phyloP scores from a whole-genome alignment of 176 grass and related monocot species.

The Echinochloa phyllopogon region DNA sequence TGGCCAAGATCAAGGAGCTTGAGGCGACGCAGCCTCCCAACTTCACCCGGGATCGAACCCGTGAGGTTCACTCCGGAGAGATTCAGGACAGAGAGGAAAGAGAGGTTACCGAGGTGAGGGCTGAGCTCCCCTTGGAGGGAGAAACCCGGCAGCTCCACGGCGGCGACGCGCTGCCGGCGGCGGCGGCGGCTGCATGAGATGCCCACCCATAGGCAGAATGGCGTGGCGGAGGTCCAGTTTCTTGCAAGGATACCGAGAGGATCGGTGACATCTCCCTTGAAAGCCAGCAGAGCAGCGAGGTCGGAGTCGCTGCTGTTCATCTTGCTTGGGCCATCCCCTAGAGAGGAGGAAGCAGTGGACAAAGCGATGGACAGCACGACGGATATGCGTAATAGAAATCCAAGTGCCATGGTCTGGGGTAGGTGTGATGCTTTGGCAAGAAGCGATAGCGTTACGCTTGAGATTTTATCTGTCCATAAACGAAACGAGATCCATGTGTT shows the following conservation, averaged over 20 bases:
- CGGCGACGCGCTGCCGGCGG: neutral
- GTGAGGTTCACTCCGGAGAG: too few relatives aligned
- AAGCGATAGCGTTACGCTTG: too few relatives aligned
- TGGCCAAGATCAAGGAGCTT: too few relatives aligned
- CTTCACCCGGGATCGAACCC: too few relatives aligned
- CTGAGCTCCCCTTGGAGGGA: too few relatives aligned
- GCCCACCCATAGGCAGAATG: neutral
- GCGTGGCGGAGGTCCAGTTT: neutral
- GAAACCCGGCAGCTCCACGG: neutral
- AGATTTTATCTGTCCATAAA: too few relatives aligned
- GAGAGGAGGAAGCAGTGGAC: neutral
- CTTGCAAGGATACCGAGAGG: neutral
- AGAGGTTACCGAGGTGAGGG: too few relatives aligned
- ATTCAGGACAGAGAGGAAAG: too few relatives aligned
- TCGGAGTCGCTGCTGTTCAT: neutral
- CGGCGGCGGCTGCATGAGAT: neutral
- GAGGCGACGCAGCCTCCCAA: too few relatives aligned
- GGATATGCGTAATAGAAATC: neutral
- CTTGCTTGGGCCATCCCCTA: neutral
- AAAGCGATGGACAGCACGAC: neutral
- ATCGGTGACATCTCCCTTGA: neutral
- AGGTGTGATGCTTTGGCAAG: neutral
- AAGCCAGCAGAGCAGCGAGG: neutral
- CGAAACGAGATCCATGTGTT: too few relatives aligned
- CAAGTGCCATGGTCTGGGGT: neutral